These are phyloP conservation scores for Blastocystis sp. DNA, from an alignment of 352 stramenopile genomes.

Conservation along the genomic window DNA sequence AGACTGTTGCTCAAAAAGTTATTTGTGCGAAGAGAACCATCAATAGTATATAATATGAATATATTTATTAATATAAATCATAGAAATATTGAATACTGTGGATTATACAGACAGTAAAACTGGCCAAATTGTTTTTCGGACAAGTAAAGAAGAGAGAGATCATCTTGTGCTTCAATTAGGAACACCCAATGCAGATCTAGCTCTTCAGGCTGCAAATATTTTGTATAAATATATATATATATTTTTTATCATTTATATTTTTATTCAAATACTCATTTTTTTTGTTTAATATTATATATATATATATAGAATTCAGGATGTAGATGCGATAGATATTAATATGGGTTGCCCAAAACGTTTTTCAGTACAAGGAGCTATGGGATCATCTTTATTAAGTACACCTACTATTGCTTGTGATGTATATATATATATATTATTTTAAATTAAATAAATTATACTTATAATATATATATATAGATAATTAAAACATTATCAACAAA, in stretches of 20 bases:
- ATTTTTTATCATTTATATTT: too few relatives aligned
- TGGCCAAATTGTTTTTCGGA: constrained; percentile 23
- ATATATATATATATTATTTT: constrained; percentile 21
- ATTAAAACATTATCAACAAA: constrained; percentile 53
- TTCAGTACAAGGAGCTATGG: constrained; percentile 69
- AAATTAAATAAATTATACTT: too few relatives aligned
- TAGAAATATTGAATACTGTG: constrained; percentile 29
- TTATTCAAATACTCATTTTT: constrained; percentile 39
- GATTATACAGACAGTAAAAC: constrained; percentile 36
- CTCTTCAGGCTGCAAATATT: constrained; percentile 17
- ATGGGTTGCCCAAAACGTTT: constrained; percentile 81
- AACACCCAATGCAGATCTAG: constrained; percentile 12
- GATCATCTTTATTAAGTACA: constrained; percentile 61
- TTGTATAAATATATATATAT: neutral
- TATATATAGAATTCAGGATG: constrained; percentile 48
- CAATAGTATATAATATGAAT: constrained; percentile 4
- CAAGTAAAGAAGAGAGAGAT: constrained; percentile 22
- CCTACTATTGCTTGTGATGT: constrained; percentile 61
- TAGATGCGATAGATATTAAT: constrained; percentile 71
- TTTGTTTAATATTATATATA: constrained; percentile 23
- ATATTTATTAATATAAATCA: neutral
- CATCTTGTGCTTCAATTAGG: constrained; percentile 32
- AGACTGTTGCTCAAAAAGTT: constrained; percentile 31
- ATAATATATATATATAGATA: constrained; percentile 14
- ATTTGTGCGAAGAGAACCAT: constrained; percentile 10